Evolutionary conservation across 2,329 filamentous ascomycete species (phyloP).

Genomic region (Talaromyces funiculosus): DNA sequence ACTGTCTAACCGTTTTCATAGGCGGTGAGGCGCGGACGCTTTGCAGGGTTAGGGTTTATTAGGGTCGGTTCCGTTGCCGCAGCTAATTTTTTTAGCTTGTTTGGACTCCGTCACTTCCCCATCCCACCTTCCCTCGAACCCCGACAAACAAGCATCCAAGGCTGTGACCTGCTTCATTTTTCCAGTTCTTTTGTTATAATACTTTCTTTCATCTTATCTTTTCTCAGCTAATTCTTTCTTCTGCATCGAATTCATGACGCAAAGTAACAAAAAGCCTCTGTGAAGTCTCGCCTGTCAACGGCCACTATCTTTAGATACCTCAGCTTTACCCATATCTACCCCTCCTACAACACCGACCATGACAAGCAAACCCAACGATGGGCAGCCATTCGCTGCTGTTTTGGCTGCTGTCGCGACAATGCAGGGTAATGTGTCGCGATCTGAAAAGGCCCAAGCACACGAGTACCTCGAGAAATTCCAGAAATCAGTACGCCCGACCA

Average conservation of each 20-base stretch:
- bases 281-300: constrained; percentile 4
- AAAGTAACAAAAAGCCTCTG: background rate
- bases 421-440: constrained; percentile 72
- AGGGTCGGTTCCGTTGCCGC: background rate
- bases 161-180: constrained; percentile 10
- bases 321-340: constrained; percentile 9
- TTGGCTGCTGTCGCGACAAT: constrained; percentile 86
- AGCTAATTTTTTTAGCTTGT: constrained; percentile 23
- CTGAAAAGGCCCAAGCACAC: constrained; percentile 83
- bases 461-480: constrained; percentile 91
- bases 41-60: background rate
- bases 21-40: background rate
- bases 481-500: constrained; percentile 71
- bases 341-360: constrained; percentile 42
- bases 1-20: background rate
- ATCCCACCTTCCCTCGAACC: constrained; percentile 17
- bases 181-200: constrained; percentile 1
- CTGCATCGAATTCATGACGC: constrained; percentile 8
- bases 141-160: constrained; percentile 18
- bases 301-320: background rate
- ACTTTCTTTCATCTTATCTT: background rate
- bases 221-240: background rate
- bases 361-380: constrained; percentile 60
- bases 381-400: constrained; percentile 75
- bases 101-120: constrained; percentile 16